phyloP scores from a whole-genome alignment of 2,329 filamentous ascomycete species.

The Colletotrichum abscissum region DNA sequence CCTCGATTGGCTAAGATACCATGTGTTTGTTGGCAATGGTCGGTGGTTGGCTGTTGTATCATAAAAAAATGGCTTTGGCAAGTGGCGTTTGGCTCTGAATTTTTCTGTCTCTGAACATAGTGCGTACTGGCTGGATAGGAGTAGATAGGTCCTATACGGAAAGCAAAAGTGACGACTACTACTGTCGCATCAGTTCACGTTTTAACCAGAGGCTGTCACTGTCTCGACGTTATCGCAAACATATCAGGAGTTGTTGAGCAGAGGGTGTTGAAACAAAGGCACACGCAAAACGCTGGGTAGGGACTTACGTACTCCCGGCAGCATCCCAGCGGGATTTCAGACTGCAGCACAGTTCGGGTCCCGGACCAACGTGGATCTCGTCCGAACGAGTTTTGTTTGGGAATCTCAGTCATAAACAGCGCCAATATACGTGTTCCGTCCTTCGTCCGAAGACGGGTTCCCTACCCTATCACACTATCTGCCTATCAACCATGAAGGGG shows the following conservation, averaged over 20 bases:
- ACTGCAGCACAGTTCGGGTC: slow-evolving; percentile 32
- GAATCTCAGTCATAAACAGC: slow-evolving; percentile 27
- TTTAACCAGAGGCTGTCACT: neutral
- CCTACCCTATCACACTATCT: neutral
- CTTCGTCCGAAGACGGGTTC: slow-evolving; percentile 30
- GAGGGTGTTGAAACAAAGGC: slow-evolving; percentile 14
- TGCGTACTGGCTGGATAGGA: slow-evolving; percentile 36
- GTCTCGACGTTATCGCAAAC: neutral
- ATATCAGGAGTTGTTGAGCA: neutral
- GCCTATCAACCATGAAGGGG: neutral
- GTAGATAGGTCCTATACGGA: slow-evolving; percentile 36
- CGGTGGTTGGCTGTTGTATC: slow-evolving; percentile 37
- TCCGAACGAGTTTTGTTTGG: slow-evolving; percentile 35
- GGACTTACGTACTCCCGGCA: slow-evolving; percentile 6
- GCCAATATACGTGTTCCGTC: slow-evolving; percentile 25
- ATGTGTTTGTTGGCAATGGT: slow-evolving; percentile 35
- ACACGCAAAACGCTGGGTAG: slow-evolving; percentile 1
- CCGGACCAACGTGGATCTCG: slow-evolving; percentile 31
- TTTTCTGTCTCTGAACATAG: slow-evolving; percentile 27
- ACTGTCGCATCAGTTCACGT: slow-evolving; percentile 30
- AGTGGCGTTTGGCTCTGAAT: slow-evolving; percentile 37
- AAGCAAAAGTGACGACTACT: slow-evolving; percentile 21
- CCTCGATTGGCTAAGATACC: slow-evolving; percentile 33
- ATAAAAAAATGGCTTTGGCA: slow-evolving; percentile 39
- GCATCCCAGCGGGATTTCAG: slow-evolving; percentile 20